These are phyloP conservation scores for Fomes fomentarius DNA, from an alignment of 1,284 basidiomycete species.

Conservation along the genomic window DNA sequence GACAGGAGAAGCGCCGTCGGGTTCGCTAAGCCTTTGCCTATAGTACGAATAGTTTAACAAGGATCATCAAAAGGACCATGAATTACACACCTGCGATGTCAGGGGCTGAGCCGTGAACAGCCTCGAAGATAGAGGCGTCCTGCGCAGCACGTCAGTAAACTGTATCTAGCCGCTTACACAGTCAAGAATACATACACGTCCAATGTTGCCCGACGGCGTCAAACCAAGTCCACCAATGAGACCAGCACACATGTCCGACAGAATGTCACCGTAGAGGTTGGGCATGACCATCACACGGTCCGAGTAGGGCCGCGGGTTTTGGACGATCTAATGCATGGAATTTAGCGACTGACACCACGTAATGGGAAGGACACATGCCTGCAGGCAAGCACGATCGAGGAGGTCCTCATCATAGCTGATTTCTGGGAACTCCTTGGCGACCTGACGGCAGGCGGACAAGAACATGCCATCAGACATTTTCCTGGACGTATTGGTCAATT, in stretches of 20 bases:
- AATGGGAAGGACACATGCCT: constrained; percentile 49
- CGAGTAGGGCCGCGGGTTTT: constrained; percentile 92
- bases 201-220: constrained; percentile 98
- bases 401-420: constrained; percentile 97
- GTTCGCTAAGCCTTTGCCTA: constrained; percentile 95
- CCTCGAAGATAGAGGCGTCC: constrained; percentile 99
- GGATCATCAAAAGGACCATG: constrained; percentile 25
- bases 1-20: constrained; percentile 95
- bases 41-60: not conserved
- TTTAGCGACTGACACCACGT: constrained; percentile 2
- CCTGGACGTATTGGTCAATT: constrained; percentile 45
- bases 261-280: constrained; percentile 96
- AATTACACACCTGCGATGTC: constrained; percentile 73
- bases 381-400: constrained; percentile 94
- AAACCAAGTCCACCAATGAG: constrained; percentile 98
- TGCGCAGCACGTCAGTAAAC: constrained; percentile 37
- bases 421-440: constrained; percentile 95
- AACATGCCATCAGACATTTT: constrained; percentile 99
- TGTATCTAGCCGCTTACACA: not conserved
- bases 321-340: constrained; percentile 63
- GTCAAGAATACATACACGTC: constrained; percentile 59
- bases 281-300: constrained; percentile 99
- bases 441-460: constrained; percentile 95
- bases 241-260: constrained; percentile 99
- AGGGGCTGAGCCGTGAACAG: constrained; percentile 96